These are phyloP conservation scores for Mimosa bimucronata DNA, from an alignment of 306 rosid species.

Conservation along the genomic window DNA sequence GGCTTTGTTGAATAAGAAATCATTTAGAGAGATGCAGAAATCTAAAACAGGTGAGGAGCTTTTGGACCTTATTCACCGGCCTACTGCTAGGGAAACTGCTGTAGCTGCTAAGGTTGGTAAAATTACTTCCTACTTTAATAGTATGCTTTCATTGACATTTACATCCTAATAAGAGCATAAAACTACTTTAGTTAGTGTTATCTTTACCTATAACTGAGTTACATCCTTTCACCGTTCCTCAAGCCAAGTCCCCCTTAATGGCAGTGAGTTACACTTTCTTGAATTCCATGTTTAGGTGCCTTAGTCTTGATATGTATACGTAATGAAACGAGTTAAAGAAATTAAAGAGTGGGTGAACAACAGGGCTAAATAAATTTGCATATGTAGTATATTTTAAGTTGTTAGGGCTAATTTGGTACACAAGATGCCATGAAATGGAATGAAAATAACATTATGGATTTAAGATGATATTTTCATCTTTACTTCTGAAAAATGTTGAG, in stretches of 20 bases:
- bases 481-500: background rate
- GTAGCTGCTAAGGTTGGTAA: slow-evolving; percentile 89
- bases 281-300: background rate
- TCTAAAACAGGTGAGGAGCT: slow-evolving; percentile 96
- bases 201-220: background rate
- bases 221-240: background rate
- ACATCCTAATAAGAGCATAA: background rate
- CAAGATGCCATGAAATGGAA: background rate
- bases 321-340: background rate
- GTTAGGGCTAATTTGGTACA: background rate
- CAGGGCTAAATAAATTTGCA: background rate
- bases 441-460: background rate
- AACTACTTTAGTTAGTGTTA: background rate
- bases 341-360: background rate
- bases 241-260: background rate
- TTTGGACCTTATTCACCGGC: slow-evolving; percentile 91
- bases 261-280: background rate
- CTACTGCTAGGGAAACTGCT: slow-evolving; percentile 94
- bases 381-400: background rate
- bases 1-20: slow-evolving; percentile 89
- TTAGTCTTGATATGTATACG: background rate
- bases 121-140: slow-evolving; percentile 16
- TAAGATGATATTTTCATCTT: background rate
- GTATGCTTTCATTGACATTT: background rate
- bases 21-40: slow-evolving; percentile 79